A percentile compares a stretch with the other conserved stretches of the same genome.
Conservation (phyloP, 257 asterid genomes). For the Lantana camara region DNA sequence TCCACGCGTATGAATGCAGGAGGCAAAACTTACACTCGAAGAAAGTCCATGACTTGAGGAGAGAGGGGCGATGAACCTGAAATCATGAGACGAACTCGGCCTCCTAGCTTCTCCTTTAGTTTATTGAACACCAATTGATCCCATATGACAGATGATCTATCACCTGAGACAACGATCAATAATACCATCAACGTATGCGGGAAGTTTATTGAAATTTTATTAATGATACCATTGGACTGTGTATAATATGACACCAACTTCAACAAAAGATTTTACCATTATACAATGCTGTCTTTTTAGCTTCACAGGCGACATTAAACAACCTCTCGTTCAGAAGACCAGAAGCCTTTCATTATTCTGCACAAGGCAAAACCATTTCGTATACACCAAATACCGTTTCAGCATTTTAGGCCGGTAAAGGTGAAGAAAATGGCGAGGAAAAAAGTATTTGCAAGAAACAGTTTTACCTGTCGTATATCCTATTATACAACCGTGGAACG, state of each 20-base stretch:
- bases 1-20: no score
- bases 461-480: conserved; percentile 73
- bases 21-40: conserved; percentile 58
- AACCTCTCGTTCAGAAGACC: conserved; percentile 64
- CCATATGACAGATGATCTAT: conserved; percentile 71
- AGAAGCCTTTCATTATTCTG: conserved; percentile 61
- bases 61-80: conserved; percentile 88
- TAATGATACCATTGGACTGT: no score
- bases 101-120: conserved; percentile 75
- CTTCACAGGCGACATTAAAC: conserved; percentile 70
- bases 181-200: no score
- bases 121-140: conserved; percentile 69
- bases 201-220: no score
- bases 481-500: conserved; percentile 78
- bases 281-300: conserved; percentile 66
- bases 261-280: conserved; percentile 38
- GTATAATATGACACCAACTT: not conserved
- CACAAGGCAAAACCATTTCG: conserved; percentile 1
- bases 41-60: conserved; percentile 75
- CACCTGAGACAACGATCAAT: conserved; percentile 46
- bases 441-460: no score
- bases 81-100: conserved; percentile 69
- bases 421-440: not conserved
- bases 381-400: no score
- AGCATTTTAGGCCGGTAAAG: conserved; percentile 3